Base-by-base conservation (phyloP, 164 flowering plant species). In the Nymphaea thermarum region DNA sequence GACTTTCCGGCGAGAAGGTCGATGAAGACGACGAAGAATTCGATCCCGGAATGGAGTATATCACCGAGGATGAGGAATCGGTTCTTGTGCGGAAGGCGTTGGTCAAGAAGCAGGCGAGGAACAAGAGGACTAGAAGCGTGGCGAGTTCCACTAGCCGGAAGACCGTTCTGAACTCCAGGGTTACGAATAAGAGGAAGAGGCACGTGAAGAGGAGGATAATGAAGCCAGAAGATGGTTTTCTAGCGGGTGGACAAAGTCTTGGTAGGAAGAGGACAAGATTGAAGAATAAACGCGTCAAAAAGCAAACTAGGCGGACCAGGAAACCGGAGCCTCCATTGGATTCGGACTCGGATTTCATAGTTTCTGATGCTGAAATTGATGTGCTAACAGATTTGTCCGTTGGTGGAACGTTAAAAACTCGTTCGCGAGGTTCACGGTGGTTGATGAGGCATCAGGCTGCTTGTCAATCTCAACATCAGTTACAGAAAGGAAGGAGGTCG, bases 311-410 rank as follows among this genome's bases (percentile, higher is more conserved):
- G 15, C 17, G n/a, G 41, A 61, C 5, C 15, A 25, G 25, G 41
- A 61, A 61, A 15, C 63, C n/a, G 2, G 41, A 25, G 41, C 11
- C 8, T 61, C 41, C 15, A 61, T 85, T 87, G 55, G 99, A 86
- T 80, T 90, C 92, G 42, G 99, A 90, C 74, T 76, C 72, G 63
- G 90, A 92, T 43, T 92, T 77, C 71, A 86, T 91, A 17, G 78
- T 95, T 6, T 89, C 96, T 10, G 99, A 95, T 75, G 98, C 92
- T 76, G 96, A 95, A 75, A 83, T 89, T 65, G 97, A 92, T 72
- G 85, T 87, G 61, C 76, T 91, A 67, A 84, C 79, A 71, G 98
- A 88, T 77, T 92, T 91, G 43, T 71, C 63, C 44, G 68, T 60
- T 61, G 81, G 83, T 79, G 72, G 79, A 67, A 72, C 55, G 64